Conservation (phyloP, 768 basidiomycete genomes). For the Lentinula aciculospora region DNA sequence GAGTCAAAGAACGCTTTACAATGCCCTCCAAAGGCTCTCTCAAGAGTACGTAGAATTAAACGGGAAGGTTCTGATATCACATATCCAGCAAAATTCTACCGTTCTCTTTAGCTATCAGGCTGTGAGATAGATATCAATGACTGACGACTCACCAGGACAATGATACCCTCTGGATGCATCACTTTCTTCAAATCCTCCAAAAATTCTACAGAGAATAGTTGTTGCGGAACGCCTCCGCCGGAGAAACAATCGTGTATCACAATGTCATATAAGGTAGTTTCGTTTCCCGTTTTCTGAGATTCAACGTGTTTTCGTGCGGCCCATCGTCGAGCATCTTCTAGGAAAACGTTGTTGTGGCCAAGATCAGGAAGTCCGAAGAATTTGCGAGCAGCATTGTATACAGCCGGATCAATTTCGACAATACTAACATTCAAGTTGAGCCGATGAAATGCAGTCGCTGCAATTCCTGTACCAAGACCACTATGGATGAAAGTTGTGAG, state of each 20-base stretch:
- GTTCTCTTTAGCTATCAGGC: neutral
- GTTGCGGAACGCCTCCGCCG: conserved; percentile 84
- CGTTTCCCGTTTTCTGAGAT: conserved; percentile 16
- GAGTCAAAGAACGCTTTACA: conserved; percentile 85
- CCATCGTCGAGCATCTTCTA: conserved; percentile 77
- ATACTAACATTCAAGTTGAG: conserved; percentile 73
- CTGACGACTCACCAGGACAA: conserved; percentile 78
- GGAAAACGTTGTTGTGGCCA: conserved; percentile 50
- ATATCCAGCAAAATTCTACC: conserved; percentile 81
- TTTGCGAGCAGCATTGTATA: conserved; percentile 73
- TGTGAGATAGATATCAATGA: neutral
- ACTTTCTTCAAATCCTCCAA: conserved; percentile 65
- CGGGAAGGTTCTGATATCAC: conserved; percentile 55
- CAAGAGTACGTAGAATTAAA: conserved; percentile 66
- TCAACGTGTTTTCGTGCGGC: conserved; percentile 36
- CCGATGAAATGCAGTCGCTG: conserved; percentile 66
- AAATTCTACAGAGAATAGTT: conserved; percentile 81
- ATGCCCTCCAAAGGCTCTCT: conserved; percentile 54
- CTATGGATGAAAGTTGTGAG: conserved; percentile 31
- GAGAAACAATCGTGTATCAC: conserved; percentile 93
- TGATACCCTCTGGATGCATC: conserved; percentile 63
- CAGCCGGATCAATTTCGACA: conserved; percentile 91
- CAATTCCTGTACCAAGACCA: conserved; percentile 84
- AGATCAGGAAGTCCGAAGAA: conserved; percentile 80
- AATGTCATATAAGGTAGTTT: conserved; percentile 49